These are phyloP conservation scores for Aurinia saxatilis DNA, from an alignment of 345 rosid genomes.

Conservation along the genomic window DNA sequence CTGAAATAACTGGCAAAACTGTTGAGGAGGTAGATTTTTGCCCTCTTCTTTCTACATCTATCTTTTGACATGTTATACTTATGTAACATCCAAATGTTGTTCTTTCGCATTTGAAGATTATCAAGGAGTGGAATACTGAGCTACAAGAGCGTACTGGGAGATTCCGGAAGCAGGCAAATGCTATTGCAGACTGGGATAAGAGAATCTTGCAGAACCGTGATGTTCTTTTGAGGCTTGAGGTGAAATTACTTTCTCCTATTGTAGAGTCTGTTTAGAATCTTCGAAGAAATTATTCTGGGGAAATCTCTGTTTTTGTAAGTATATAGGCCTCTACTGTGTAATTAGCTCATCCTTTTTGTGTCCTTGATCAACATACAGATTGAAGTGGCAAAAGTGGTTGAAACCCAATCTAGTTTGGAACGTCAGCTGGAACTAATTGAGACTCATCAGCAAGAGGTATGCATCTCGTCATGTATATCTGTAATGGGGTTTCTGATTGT, in stretches of 20 bases:
- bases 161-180: conserved; percentile 85
- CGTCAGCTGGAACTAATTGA: conserved; percentile 87
- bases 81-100: not conserved
- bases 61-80: not conserved
- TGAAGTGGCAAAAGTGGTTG: conserved; percentile 98
- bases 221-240: conserved; percentile 98
- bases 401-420: conserved; percentile 77
- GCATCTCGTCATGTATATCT: not conserved
- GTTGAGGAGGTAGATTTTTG: conserved; percentile 74
- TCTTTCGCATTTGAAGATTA: conserved; percentile 47
- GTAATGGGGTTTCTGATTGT: not conserved
- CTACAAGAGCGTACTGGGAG: conserved; percentile 90
- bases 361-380: conserved; percentile 39
- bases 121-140: conserved; percentile 94
- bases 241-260: conserved; percentile 11
- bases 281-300: not conserved
- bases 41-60: conserved; percentile 1
- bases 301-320: not conserved
- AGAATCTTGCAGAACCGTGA: conserved; percentile 95
- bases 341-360: conserved; percentile 8
- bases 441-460: conserved; percentile 97
- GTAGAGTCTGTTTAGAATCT: not conserved
- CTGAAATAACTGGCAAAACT: conserved; percentile 83
- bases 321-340: not conserved
- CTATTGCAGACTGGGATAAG: conserved; percentile 97